These are phyloP conservation scores for Digitaria exilis DNA, from an alignment of 202 grass and related monocot species.

Conservation along the genomic window DNA sequence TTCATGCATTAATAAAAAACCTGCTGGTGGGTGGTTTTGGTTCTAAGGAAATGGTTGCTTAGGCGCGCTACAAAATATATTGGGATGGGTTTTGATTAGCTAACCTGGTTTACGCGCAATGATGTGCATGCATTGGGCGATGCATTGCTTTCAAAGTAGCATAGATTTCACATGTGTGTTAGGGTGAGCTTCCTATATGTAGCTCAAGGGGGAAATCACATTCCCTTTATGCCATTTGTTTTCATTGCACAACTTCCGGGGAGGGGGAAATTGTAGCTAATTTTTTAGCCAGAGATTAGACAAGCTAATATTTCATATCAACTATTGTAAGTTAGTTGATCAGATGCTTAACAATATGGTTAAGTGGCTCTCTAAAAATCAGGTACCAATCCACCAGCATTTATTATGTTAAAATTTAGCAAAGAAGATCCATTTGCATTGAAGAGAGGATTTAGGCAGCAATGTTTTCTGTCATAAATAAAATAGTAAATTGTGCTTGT, in stretches of 20 bases:
- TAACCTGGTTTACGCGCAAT: conserved; percentile 16
- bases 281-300: neutral
- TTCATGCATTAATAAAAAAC: neutral
- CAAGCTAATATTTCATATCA: neutral
- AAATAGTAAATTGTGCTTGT: no score
- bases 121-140: neutral
- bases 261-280: neutral
- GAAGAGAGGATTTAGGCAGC: neutral
- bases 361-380: neutral
- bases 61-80: neutral
- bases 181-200: neutral
- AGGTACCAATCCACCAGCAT: neutral
- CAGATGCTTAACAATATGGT: neutral
- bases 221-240: neutral
- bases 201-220: no score
- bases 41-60: conserved; percentile 54
- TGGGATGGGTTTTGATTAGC: conserved; percentile 22
- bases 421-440: neutral
- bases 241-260: neutral
- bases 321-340: neutral
- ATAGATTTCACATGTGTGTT: conserved; percentile 13
- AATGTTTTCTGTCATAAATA: neutral
- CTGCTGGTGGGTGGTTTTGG: conserved; percentile 32
- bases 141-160: conserved; percentile 39
- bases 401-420: neutral